Conservation (phyloP, 106 monocot species). For the Allium fistulosum region DNA sequence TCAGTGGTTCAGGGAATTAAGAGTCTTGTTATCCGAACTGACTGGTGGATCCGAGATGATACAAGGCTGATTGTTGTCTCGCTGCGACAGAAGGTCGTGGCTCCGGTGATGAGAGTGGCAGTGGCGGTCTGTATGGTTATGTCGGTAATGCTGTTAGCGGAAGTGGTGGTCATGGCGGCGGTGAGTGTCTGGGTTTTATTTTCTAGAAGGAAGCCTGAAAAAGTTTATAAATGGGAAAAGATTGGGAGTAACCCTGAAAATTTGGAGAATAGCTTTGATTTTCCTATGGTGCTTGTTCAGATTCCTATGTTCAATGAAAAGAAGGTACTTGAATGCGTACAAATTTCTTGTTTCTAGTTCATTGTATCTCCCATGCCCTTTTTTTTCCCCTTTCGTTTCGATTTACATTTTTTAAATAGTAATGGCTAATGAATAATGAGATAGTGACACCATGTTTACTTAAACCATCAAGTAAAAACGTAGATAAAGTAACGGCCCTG, state of each 20-base stretch:
- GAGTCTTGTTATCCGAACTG: slow-evolving; percentile 2
- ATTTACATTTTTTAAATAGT: neutral
- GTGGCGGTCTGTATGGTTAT: slow-evolving; percentile 28
- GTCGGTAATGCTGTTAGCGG: slow-evolving; percentile 38
- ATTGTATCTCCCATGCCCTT: neutral
- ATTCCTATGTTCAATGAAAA: slow-evolving; percentile 54
- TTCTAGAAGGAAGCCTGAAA: slow-evolving; percentile 29
- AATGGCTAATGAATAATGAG: neutral
- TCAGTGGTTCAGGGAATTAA: neutral
- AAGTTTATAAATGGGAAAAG: slow-evolving; percentile 37
- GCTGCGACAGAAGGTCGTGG: slow-evolving; percentile 12
- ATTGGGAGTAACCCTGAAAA: slow-evolving; percentile 26
- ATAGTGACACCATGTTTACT: too few relatives aligned
- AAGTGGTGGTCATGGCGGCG: slow-evolving; percentile 25
- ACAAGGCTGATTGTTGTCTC: neutral
- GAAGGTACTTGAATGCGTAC: slow-evolving; percentile 15
- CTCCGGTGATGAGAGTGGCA: slow-evolving; percentile 23
- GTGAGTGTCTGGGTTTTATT: slow-evolving; percentile 29
- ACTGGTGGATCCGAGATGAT: slow-evolving; percentile 2
- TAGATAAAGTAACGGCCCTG: too few relatives aligned
- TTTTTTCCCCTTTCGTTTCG: neutral
- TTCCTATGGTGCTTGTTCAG: slow-evolving; percentile 46
- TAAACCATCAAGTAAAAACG: too few relatives aligned
- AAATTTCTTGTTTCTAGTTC: slow-evolving; percentile 3
- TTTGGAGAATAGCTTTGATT: slow-evolving; percentile 10